phyloP scores from a whole-genome alignment of 371 early-diverging fungal genomes.

The Batrachochytrium dendrobatidis region DNA sequence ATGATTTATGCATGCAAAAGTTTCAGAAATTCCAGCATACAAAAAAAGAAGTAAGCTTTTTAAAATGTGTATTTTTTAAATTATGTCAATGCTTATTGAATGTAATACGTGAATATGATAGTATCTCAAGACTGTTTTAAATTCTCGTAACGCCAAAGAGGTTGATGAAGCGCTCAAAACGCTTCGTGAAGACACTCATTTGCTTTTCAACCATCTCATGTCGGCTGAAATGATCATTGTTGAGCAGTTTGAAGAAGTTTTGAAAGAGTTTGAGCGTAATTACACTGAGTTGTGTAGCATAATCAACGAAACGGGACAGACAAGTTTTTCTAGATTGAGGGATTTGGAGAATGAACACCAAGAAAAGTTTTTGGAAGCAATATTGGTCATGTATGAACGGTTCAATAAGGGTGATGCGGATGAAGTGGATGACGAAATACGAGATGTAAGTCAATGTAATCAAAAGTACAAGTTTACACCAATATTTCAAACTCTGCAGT shows the following conservation, averaged over 20 bases:
- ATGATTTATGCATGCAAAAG: constrained; percentile 25
- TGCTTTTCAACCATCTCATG: constrained; percentile 37
- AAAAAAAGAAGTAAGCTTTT: constrained; percentile 36
- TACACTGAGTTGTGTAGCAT: constrained; percentile 36
- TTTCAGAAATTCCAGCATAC: constrained; percentile 30
- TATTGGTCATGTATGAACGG: constrained; percentile 38
- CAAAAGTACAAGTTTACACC: not conserved
- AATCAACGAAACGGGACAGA: constrained; percentile 33
- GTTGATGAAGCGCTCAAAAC: constrained; percentile 30
- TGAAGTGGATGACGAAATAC: constrained; percentile 45
- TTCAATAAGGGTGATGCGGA: constrained; percentile 44
- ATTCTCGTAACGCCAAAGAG: constrained; percentile 31
- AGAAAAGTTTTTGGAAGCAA: constrained; percentile 40
- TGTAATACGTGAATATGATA: constrained; percentile 4
- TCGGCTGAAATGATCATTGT: constrained; percentile 40
- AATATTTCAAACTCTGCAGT: constrained; percentile 5
- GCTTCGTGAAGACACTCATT: constrained; percentile 23
- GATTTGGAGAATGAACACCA: constrained; percentile 49
- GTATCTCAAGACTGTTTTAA: constrained; percentile 27
- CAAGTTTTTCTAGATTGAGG: constrained; percentile 35
- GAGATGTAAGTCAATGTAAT: constrained; percentile 33
- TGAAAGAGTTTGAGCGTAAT: constrained; percentile 45
- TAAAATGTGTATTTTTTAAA: not conserved
- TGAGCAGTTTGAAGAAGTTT: constrained; percentile 47
- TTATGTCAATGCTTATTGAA: not conserved